Evolutionary conservation across 805 yeast species (phyloP).

Genomic region (Kazachstania psychrophila): DNA sequence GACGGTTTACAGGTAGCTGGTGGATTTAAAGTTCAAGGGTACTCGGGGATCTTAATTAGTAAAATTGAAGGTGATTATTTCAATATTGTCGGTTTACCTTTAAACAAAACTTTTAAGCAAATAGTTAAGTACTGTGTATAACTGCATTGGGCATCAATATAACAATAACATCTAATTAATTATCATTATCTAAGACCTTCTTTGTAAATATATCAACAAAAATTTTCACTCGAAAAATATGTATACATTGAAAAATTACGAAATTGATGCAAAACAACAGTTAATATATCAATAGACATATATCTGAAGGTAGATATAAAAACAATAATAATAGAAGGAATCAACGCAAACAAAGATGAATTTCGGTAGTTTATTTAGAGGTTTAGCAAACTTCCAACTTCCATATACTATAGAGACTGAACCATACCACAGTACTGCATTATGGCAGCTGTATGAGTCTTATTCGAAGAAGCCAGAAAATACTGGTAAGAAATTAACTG

Average conservation of each 20-base stretch:
- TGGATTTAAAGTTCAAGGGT: slow-evolving; percentile 78
- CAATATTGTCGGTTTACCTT: slow-evolving; percentile 85
- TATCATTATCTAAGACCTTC: too few species aligned
- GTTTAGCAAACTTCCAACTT: slow-evolving; percentile 26
- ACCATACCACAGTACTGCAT: slow-evolving; percentile 15
- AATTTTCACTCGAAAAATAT: too few species aligned
- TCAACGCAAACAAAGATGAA: slow-evolving; percentile 14
- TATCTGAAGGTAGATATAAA: neutral
- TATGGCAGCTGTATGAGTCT: slow-evolving; percentile 23
- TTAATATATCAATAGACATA: too few species aligned
- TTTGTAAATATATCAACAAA: too few species aligned
- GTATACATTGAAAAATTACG: too few species aligned
- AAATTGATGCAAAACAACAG: too few species aligned
- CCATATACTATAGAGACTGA: slow-evolving; percentile 23
- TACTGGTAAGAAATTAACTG: slow-evolving; percentile 10
- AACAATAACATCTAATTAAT: too few species aligned
- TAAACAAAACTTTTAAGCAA: slow-evolving; percentile 38
- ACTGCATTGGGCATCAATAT: too few species aligned
- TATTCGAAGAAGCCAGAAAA: slow-evolving; percentile 18
- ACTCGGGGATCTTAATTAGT: slow-evolving; percentile 55
- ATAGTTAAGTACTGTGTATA: neutral
- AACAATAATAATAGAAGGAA: neutral
- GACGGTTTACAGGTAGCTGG: slow-evolving; percentile 87
- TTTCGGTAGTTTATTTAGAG: slow-evolving; percentile 24
- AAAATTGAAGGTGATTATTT: slow-evolving; percentile 69